Conservation (phyloP, 169 alveolate genomes). For the Plasmodium gaboni region DNA sequence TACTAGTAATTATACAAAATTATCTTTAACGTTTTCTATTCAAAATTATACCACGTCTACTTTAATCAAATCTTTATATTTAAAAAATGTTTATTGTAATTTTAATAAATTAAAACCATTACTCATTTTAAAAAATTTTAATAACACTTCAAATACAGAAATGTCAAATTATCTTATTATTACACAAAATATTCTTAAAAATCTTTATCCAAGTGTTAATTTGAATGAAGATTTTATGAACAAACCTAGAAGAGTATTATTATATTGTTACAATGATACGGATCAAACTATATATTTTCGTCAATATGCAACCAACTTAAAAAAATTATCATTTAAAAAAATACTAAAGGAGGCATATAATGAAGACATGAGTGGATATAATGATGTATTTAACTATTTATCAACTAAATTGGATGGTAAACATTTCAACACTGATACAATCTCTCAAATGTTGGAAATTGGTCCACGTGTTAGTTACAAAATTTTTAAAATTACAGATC, state of each 20-base stretch:
- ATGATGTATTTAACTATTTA: conserved; percentile 43
- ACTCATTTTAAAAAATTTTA: conserved; percentile 76
- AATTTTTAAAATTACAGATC: conserved; percentile 59
- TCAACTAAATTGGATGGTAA: conserved; percentile 15
- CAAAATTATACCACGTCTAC: conserved; percentile 33
- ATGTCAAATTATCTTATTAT: conserved; percentile 66
- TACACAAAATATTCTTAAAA: conserved; percentile 61
- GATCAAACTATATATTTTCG: conserved; percentile 74
- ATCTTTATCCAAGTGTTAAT: conserved; percentile 66
- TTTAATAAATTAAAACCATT: conserved; percentile 59
- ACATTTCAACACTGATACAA: conserved; percentile 16
- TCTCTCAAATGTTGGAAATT: conserved; percentile 40
- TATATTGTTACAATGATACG: conserved; percentile 39
- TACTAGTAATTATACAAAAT: conserved; percentile 53
- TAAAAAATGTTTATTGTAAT: conserved; percentile 12
- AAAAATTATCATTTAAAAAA: conserved; percentile 22
- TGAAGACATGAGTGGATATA: conserved; percentile 7
- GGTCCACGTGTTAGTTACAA: conserved; percentile 70
- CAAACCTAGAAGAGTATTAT: conserved; percentile 41
- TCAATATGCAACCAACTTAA: conserved; percentile 46
- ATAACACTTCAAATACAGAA: conserved; percentile 24
- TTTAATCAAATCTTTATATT: conserved; percentile 18
- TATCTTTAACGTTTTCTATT: conserved; percentile 59
- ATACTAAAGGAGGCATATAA: conserved; percentile 51
- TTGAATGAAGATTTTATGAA: conserved; percentile 21